These are phyloP conservation scores for Russula virescens DNA, from an alignment of 768 basidiomycete genomes.

Conservation along the genomic window DNA sequence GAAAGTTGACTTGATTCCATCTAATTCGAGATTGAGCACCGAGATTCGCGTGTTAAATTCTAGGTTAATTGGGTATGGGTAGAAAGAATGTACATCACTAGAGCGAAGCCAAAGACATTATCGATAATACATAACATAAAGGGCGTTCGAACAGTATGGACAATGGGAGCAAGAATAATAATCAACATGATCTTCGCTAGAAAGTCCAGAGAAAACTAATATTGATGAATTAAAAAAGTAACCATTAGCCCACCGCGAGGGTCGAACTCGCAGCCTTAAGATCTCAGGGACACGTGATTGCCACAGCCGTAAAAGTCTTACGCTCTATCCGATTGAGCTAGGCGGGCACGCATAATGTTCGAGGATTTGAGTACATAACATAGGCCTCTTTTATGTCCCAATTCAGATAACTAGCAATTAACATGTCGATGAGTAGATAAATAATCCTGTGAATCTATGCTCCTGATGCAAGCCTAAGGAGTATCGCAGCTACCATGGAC, in stretches of 20 bases:
- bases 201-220: too few species aligned
- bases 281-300: slow-evolving; percentile 28
- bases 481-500: not conserved
- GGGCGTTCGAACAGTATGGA: too few species aligned
- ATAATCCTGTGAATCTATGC: not conserved
- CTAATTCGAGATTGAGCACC: not conserved
- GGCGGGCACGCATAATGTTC: slow-evolving; percentile 35
- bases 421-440: not conserved
- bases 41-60: not conserved
- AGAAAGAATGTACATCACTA: not conserved
- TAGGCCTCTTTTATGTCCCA: not conserved
- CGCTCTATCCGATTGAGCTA: slow-evolving; percentile 59
- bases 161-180: too few species aligned
- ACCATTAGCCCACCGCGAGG: slow-evolving; percentile 51
- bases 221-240: too few species aligned
- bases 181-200: too few species aligned
- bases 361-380: not conserved
- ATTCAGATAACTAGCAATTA: not conserved
- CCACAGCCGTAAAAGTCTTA: slow-evolving; percentile 44
- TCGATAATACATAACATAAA: not conserved
- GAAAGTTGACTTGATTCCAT: slow-evolving; percentile 12
- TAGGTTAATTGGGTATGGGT: not conserved
- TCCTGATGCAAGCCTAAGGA: not conserved
- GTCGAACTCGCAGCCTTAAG: slow-evolving; percentile 61
- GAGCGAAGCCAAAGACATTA: not conserved